Base-by-base conservation (phyloP, 108 stramenopile genomes). In the Discostella stelligeroides region DNA sequence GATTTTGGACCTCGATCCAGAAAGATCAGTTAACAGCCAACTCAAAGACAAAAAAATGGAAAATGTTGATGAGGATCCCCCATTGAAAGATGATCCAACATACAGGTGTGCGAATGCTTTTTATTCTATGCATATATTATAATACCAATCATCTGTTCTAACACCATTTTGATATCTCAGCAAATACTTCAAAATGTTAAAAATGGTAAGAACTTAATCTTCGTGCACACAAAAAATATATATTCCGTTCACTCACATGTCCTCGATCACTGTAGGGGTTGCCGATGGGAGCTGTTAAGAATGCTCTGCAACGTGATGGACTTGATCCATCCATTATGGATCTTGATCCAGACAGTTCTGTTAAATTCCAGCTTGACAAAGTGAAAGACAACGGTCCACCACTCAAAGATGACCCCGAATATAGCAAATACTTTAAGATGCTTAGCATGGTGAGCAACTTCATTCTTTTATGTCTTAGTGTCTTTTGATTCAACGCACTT, bases 381-480 rank as follows among this genome's bases (percentile, higher is more conserved):
- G 59, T 63, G 15, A 68, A 60, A 29, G 76, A 80, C 37, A 60
- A 77, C 18, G 88, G 72, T 0, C 84, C 84, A 40, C 80, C 84
- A n/a, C 50, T 94, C 65, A 88, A 91, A 64, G 87, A 90, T 15
- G 93, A 93, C 71, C 86, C 85, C 7, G 76, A 73, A 23, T 93
- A 90, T 63, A 60, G 59, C 14, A 93, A 93, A 54, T 96, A 90
- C 63, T 90, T 79, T 63, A 85, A 87, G 69, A 93, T 90, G 89
- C 62, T 88, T 9, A 67, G 72, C 57, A 84, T 89, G 76, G 67
- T 69, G 45, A 57, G 75, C 11, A 49, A 27, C 21, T 0, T 59
- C 7, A 8, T 20, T 2, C 20, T 25, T 57, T 9, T 21, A 29
- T 25, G 5, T 5, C 15, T 57, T 34, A 6, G 34, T 34, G 5